Conservation (phyloP, 2,329 filamentous ascomycete species). For the Periconia sp. region DNA sequence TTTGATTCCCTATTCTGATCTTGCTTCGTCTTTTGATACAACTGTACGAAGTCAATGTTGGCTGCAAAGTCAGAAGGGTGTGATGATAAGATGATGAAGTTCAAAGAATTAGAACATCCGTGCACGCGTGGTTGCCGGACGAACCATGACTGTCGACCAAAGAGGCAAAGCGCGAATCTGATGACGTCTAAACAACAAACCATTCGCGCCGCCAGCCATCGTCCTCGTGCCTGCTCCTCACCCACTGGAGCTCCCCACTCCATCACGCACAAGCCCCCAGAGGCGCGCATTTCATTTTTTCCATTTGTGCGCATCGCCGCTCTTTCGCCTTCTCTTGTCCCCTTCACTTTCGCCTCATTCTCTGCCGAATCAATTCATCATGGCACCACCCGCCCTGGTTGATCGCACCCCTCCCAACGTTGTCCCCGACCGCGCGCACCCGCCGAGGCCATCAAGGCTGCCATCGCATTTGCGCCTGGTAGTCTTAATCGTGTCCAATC, state of each 20-base stretch:
- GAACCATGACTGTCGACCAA: neutral
- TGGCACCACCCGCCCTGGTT: constrained; percentile 25
- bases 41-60: too few species aligned
- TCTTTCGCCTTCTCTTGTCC: neutral
- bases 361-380: constrained; percentile 8
- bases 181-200: constrained; percentile 16
- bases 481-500: constrained; percentile 53
- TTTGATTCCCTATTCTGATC: too few species aligned
- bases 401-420: constrained; percentile 32
- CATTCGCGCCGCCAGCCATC: neutral
- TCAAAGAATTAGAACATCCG: too few species aligned
- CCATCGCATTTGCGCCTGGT: constrained; percentile 43
- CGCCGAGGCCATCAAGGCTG: constrained; percentile 33
- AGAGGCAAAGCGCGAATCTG: neutral
- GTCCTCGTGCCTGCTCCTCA: neutral
- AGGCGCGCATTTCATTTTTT: constrained; percentile 18
- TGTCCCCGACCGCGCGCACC: constrained; percentile 21
- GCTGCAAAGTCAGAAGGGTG: too few species aligned
- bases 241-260: neutral
- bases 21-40: too few species aligned
- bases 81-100: too few species aligned
- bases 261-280: constrained; percentile 6
- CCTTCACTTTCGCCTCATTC: neutral
- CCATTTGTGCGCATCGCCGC: constrained; percentile 1
- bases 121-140: constrained; percentile 1